Conservation (phyloP, 2,329 filamentous ascomycete genomes). For the Aspergillus flavus region DNA sequence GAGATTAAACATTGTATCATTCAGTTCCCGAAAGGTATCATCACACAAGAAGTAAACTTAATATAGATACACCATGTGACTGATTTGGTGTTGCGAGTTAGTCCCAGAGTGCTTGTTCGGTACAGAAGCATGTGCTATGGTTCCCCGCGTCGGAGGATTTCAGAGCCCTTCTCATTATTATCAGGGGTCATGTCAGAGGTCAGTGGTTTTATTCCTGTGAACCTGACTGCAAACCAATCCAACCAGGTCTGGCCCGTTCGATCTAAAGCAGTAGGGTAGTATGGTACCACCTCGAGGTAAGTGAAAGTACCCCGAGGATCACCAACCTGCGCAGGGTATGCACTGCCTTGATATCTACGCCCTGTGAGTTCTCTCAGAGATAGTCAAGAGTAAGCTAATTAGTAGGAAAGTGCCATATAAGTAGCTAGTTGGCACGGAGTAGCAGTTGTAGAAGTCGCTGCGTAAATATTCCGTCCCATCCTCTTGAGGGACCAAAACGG, state of each 20-base stretch:
- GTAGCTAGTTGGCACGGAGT: conserved; percentile 1
- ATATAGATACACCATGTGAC: not conserved
- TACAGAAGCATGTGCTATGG: not conserved
- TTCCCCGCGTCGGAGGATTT: not conserved
- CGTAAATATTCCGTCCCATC: not conserved
- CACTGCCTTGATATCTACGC: not conserved
- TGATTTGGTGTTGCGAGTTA: not conserved
- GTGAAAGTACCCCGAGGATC: not conserved
- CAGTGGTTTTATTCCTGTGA: not conserved
- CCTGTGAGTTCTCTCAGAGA: not conserved
- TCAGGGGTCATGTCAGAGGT: not conserved
- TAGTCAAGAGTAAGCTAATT: not conserved
- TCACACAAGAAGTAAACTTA: not conserved
- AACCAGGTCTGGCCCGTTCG: not conserved
- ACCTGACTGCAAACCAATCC: not conserved
- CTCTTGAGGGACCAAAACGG: not conserved
- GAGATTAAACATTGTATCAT: not conserved
- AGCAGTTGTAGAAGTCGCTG: not conserved
- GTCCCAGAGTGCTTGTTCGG: not conserved
- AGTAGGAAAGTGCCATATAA: not conserved
- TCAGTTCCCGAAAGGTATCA: not conserved
- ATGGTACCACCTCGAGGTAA: not conserved
- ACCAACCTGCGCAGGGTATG: not conserved
- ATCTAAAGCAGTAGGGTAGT: not conserved
- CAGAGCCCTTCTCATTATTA: not conserved